Conservation (phyloP, 2,329 filamentous ascomycete species). For the Dactylellina parvicollis region DNA sequence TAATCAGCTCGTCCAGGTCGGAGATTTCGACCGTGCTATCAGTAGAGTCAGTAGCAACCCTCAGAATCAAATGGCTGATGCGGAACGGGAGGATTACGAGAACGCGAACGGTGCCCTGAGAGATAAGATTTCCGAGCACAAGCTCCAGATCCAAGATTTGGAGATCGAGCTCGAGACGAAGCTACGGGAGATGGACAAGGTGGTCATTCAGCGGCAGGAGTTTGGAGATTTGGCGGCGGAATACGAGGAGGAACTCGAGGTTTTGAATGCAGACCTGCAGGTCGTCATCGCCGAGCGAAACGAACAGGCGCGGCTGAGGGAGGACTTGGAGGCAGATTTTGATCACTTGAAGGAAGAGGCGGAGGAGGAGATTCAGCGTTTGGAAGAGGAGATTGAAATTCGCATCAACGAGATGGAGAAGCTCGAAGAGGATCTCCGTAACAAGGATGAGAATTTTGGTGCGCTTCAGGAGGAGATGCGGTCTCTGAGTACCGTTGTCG, state of each 20-base stretch:
- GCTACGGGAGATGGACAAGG: conserved; percentile 79
- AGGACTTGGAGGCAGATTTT: conserved; percentile 70
- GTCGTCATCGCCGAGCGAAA: conserved; percentile 76
- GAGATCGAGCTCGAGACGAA: conserved; percentile 82
- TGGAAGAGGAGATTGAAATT: conserved; percentile 73
- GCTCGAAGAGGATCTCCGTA: conserved; percentile 69
- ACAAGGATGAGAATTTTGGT: conserved; percentile 80
- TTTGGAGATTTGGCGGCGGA: conserved; percentile 69
- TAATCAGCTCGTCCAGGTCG: conserved; percentile 85
- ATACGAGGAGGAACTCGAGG: conserved; percentile 82
- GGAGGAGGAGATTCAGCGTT: conserved; percentile 72
- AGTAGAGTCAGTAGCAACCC: conserved; percentile 78
- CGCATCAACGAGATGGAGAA: conserved; percentile 65
- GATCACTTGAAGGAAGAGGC: conserved; percentile 71
- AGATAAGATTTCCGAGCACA: conserved; percentile 85
- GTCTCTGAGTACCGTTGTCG: conserved; percentile 83
- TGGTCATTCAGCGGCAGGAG: conserved; percentile 61
- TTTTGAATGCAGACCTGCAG: conserved; percentile 80
- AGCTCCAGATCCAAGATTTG: conserved; percentile 88
- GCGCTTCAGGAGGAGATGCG: conserved; percentile 95
- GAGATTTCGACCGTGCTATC: conserved; percentile 72
- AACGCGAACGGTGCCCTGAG: conserved; percentile 82
- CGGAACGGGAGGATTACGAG: conserved; percentile 86
- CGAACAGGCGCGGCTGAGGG: conserved; percentile 75
- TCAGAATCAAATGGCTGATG: conserved; percentile 69